Base-by-base conservation (phyloP, 139 green algal species). In the Eudorina sp. region DNA sequence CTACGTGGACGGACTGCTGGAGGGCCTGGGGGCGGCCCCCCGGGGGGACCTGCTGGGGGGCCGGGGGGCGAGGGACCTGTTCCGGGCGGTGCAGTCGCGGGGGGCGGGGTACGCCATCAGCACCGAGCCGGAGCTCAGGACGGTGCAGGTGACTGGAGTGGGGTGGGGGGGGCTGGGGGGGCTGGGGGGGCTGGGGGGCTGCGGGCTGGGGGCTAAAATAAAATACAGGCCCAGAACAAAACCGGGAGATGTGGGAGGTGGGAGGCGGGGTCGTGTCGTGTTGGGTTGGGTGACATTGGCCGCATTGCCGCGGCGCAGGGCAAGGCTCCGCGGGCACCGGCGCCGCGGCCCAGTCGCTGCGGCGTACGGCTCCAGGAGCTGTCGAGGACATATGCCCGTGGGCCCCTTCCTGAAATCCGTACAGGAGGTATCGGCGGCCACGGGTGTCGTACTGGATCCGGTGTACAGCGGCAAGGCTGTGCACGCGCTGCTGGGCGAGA, bases 381-480 rank as follows among this genome's bases (percentile, higher is more conserved):
- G n/a, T n/a, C n/a, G n/a, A n/a, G n/a, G n/a, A n/a, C n/a, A n/a
- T n/a, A n/a, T n/a, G n/a, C n/a, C n/a, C 13, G 51, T 58, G 51
- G 51, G 51, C 13, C 13, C 13, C 51, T 13, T 58, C 51, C 16
- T 13, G 51, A 58, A 13, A 16, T 25, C 51, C 31, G 34, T 25
- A 40, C 88, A 94, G 88, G 92, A 94, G 0, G 90, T 97, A 13
- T 92, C 96, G 0, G 64, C 80, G 41, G 62, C 89, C 0, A 98
- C 97, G 4, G 97, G 96, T 62, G 90, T 97, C n/a, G 74, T 98
- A 34, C 82, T 99, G 38, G 97, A 99, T 91, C 97, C 97, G 1
- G 97, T 99, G 55, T 99, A 99, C 91, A 96, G 92, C 7, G 97
- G 97, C 79, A 99, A 99, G 89, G 97, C 97, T 1, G 40, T 97